phyloP scores from a whole-genome alignment of 2,329 filamentous ascomycete species.

The Alternaria tenuissima region DNA sequence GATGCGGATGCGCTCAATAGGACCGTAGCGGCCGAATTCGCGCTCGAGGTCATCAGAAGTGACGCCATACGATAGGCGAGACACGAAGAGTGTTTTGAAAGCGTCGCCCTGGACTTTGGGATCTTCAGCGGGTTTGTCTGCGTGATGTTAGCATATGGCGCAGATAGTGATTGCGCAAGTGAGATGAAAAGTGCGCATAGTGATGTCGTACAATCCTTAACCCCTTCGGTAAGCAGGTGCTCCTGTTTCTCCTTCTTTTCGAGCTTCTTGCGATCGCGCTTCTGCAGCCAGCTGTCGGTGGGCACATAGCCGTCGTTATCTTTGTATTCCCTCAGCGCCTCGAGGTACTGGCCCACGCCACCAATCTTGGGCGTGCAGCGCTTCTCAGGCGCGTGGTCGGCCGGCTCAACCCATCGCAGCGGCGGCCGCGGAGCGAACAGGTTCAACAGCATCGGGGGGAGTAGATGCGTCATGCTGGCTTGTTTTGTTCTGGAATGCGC shows the following conservation, averaged over 20 bases:
- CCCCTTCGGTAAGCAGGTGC: conserved; percentile 68
- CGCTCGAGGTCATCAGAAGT: conserved; percentile 89
- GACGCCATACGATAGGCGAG: conserved; percentile 86
- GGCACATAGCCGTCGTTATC: conserved; percentile 78
- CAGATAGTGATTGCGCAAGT: not conserved
- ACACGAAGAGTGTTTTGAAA: conserved; percentile 93
- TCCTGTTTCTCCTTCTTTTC: conserved; percentile 79
- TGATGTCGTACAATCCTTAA: conserved; percentile 66
- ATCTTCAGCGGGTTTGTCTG: conserved; percentile 84
- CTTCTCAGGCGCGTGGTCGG: conserved; percentile 83
- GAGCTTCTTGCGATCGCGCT: conserved; percentile 79
- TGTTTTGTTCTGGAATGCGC: conserved; percentile 44
- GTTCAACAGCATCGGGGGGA: conserved; percentile 88
- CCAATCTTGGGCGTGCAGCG: conserved; percentile 76
- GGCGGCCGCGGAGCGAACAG: conserved; percentile 95
- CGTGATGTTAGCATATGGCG: conserved; percentile 22
- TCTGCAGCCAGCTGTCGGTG: conserved; percentile 92
- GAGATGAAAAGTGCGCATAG: not conserved
- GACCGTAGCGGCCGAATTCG: conserved; percentile 92
- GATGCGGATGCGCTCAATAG: conserved; percentile 93
- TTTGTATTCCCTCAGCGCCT: conserved; percentile 78
- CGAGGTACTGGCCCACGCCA: conserved; percentile 78
- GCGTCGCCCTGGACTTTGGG: conserved; percentile 90
- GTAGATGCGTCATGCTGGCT: conserved; percentile 86
- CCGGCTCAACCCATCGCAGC: conserved; percentile 84